A percentile compares a stretch with the other conserved stretches of the same genome.
Conservation (phyloP, 805 yeast species). For the Metschnikowia noctiluminum region DNA sequence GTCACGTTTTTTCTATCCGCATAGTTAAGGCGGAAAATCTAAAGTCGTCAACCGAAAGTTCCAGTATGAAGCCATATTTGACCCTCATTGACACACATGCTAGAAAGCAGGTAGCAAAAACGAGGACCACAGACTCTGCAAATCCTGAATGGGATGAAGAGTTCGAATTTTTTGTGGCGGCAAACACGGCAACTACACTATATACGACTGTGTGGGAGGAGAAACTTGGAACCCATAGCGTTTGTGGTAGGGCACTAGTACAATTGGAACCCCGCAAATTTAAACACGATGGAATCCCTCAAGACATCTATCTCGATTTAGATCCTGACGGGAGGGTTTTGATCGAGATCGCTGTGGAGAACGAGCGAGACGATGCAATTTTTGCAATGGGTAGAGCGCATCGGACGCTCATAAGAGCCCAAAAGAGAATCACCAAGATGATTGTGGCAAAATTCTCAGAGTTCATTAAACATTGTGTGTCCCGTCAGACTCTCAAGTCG, state of each 20-base stretch:
- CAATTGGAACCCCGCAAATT: constrained; percentile 61
- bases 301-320: constrained; percentile 53
- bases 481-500: constrained; percentile 53
- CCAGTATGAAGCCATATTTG: constrained; percentile 57
- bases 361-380: constrained; percentile 74
- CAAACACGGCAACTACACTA: constrained; percentile 43
- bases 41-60: constrained; percentile 21
- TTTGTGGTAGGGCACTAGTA: constrained; percentile 63
- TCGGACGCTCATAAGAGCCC: constrained; percentile 58
- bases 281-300: constrained; percentile 66
- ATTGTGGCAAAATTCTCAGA: constrained; percentile 72
- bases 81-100: constrained; percentile 57
- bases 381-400: constrained; percentile 78
- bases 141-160: constrained; percentile 89
- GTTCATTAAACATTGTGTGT: constrained; percentile 55
- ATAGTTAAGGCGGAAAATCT: constrained; percentile 63
- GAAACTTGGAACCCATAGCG: constrained; percentile 49
- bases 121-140: constrained; percentile 57
- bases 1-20: constrained; percentile 61
- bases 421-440: constrained; percentile 62
- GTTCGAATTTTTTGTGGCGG: constrained; percentile 52
- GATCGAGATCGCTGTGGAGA: constrained; percentile 70
- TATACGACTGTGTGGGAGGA: constrained; percentile 73
- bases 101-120: constrained; percentile 59
- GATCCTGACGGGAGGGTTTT: constrained; percentile 67